These are phyloP conservation scores for Macrophomina phaseolina DNA, from an alignment of 2,329 filamentous ascomycete genomes.

Conservation along the genomic window DNA sequence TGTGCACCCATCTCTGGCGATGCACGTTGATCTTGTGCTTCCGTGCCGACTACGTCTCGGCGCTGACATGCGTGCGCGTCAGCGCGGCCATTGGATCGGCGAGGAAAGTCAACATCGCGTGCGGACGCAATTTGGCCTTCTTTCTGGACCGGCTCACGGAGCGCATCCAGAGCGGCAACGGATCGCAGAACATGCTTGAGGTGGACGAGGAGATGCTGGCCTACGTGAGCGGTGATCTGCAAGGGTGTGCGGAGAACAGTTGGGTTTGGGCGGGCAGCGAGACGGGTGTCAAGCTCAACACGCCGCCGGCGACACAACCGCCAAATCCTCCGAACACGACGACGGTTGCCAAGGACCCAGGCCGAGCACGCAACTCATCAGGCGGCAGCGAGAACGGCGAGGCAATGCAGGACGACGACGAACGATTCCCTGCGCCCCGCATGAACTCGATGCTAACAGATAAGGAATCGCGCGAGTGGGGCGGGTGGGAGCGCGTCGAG, in stretches of 20 bases:
- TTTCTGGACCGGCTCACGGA: conserved; percentile 73
- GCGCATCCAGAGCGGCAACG: conserved; percentile 54
- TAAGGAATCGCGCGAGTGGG: conserved; percentile 71
- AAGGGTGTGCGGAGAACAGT: conserved; percentile 74
- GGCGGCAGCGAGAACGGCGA: conserved; percentile 37
- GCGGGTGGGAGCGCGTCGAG: conserved; percentile 79
- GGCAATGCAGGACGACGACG: conserved; percentile 40
- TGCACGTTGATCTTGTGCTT: conserved; percentile 82
- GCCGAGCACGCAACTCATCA: conserved; percentile 8
- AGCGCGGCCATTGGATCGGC: conserved; percentile 73
- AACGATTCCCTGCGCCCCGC: conserved; percentile 51
- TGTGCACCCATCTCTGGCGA: conserved; percentile 86
- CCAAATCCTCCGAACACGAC: conserved; percentile 27
- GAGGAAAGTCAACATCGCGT: conserved; percentile 75
- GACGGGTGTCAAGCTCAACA: conserved; percentile 41
- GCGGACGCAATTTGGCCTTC: conserved; percentile 81
- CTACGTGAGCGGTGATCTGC: conserved; percentile 85
- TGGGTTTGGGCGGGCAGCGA: conserved; percentile 76
- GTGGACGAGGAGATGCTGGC: conserved; percentile 86
- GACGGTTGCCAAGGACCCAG: background rate
- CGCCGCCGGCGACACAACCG: conserved; percentile 1
- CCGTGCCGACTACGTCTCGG: conserved; percentile 73
- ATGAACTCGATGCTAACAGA: conserved; percentile 58
- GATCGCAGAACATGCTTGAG: conserved; percentile 52
- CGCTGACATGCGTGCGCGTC: conserved; percentile 74